Evolutionary conservation across 306 rosid genomes (phyloP), one percentile per base, ranked within the genome.

Genomic region (Cucurbita pepo): DNA sequence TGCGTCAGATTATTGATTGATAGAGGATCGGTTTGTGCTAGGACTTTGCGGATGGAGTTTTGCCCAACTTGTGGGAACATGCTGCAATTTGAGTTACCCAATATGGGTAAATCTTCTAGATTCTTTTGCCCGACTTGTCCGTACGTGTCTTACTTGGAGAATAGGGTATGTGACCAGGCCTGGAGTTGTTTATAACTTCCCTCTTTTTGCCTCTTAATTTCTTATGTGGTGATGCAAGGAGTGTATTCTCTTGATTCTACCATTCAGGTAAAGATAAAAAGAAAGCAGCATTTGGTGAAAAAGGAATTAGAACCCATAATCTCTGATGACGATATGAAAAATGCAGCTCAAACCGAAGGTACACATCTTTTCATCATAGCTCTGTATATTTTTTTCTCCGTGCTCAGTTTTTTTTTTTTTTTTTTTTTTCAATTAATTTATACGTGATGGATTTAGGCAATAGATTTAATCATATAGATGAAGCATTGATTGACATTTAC

Each of bases 11-110:
- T 63, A 40, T n/a, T 63, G 69, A 63, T 63, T 10, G 34, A n/a
- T 63, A 12, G 51, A 63, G 11, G 10, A 30, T 59, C 19, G 65
- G 10, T 30, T 59, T 30, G 43, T 34, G 19, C 7, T 59, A 59
- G 65, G 70, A 10, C 52, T 9, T 41, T 4, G 70, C n/a, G 2
- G 74, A 83, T 86, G 90, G 90, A 86, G 15, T 86, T 86, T 77
- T 86, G 90, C 81, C 90, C 90, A 15, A 82, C 78, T 18, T 86
- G 90, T 45, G 86, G 85, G n/a, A 86, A 48, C 63, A 75, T 86
- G 83, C 79, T 86, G 71, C 82, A 71, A 70, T 86, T 78, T 77
- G 90, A 86, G 74, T 38, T 82, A 43, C 83, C 86, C 69, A 13
- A 72, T 73, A 54, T 84, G 88, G 82, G 82, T 19, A 81, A 63